Evolutionary conservation across 176 grass and related monocot genomes (phyloP).

Genomic region (Tillandsia fasciculata): DNA sequence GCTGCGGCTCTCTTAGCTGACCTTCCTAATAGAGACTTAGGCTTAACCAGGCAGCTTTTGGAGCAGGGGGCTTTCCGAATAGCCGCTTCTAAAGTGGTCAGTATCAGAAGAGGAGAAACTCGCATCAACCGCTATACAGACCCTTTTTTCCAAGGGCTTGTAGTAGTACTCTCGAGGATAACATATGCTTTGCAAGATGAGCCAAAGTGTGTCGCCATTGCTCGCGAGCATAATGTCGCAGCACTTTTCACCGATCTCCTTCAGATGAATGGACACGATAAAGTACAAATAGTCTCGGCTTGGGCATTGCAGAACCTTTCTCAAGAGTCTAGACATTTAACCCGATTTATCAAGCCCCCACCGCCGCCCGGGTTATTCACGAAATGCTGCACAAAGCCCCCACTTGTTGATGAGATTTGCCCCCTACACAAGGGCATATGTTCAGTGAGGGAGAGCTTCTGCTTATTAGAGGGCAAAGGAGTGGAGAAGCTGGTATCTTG

Average conservation of each 20-base stretch:
- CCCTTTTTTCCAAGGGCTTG: conserved; percentile 41
- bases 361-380: conserved; percentile 18
- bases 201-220: conserved; percentile 29
- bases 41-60: conserved; percentile 45
- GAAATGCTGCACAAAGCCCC: conserved; percentile 16
- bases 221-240: conserved; percentile 53
- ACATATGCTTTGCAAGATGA: conserved; percentile 44
- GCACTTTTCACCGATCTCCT: conserved; percentile 52
- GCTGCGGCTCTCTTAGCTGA: conserved; percentile 49
- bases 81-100: conserved; percentile 34
- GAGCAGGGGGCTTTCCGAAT: conserved; percentile 58
- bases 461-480: conserved; percentile 61
- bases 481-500: conserved; percentile 57
- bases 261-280: conserved; percentile 45
- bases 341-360: conserved; percentile 23
- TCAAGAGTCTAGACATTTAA: conserved; percentile 47
- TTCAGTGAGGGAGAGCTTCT: conserved; percentile 50
- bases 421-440: conserved; percentile 55
- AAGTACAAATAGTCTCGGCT: conserved; percentile 48
- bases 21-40: conserved; percentile 45
- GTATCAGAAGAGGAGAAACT: conserved; percentile 33
- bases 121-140: conserved; percentile 25
- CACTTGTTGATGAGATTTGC: conserved; percentile 29
- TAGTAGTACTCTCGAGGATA: conserved; percentile 47
- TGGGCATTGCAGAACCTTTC: conserved; percentile 63